Conservation (phyloP, 2,329 filamentous ascomycete genomes). For the Exserohilum rostratum region DNA sequence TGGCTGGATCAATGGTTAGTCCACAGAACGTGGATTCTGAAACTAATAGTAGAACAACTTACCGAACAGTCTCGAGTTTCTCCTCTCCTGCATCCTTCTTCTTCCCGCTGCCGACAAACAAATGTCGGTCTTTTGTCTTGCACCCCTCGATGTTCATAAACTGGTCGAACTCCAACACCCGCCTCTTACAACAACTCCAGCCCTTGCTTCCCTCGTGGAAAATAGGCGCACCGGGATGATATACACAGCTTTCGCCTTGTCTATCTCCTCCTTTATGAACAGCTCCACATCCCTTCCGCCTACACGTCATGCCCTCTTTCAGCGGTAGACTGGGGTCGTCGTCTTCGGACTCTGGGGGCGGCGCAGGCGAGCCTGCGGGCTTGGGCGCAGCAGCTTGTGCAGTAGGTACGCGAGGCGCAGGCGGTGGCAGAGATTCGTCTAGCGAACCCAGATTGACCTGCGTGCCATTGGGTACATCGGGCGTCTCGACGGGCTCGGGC, state of each 20-base stretch:
- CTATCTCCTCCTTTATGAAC: slow-evolving; percentile 62
- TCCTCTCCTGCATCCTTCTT: slow-evolving; percentile 77
- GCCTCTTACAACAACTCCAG: slow-evolving; percentile 94
- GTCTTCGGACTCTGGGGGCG: slow-evolving; percentile 69
- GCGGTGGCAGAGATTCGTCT: slow-evolving; percentile 37
- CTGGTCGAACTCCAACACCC: slow-evolving; percentile 95
- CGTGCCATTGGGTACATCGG: slow-evolving; percentile 53
- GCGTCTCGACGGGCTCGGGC: slow-evolving; percentile 55
- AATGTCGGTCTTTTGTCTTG: slow-evolving; percentile 77
- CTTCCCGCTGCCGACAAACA: slow-evolving; percentile 83
- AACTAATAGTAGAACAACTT: slow-evolving; percentile 17
- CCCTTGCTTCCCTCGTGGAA: slow-evolving; percentile 99
- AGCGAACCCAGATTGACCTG: slow-evolving; percentile 41
- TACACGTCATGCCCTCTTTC: slow-evolving; percentile 75
- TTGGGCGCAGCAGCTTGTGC: slow-evolving; percentile 36
- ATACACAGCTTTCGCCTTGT: slow-evolving; percentile 77
- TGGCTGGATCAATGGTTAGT: slow-evolving; percentile 57
- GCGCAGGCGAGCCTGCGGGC: slow-evolving; percentile 32
- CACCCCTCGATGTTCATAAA: slow-evolving; percentile 97
- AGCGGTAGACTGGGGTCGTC: slow-evolving; percentile 80
- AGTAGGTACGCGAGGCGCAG: slow-evolving; percentile 42
- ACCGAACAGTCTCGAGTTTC: slow-evolving; percentile 78
- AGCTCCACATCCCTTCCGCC: slow-evolving; percentile 74
- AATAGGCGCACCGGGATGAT: slow-evolving; percentile 88
- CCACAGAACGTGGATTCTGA: not conserved